A percentile compares a stretch with the other conserved stretches of the same genome.
phyloP scores from a whole-genome alignment of 345 rosid species.

The Heritiera littoralis region DNA sequence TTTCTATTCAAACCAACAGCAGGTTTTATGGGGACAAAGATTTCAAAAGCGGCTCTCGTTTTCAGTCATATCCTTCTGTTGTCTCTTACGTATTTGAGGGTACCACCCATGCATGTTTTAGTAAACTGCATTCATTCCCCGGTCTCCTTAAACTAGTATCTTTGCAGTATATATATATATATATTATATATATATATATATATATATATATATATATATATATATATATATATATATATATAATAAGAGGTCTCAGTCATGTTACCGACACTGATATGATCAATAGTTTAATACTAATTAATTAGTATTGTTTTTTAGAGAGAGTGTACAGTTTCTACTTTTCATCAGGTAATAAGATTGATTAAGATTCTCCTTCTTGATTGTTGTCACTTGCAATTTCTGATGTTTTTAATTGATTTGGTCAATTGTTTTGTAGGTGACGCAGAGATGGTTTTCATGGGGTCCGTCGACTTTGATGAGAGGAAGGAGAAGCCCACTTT shows the following conservation, averaged over 20 bases:
- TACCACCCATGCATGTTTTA: conserved; percentile 2
- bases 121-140: neutral
- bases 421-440: neutral
- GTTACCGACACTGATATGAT: neutral
- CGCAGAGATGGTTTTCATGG: neutral
- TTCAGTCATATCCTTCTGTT: neutral
- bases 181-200: no score
- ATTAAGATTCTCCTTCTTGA: neutral
- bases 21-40: neutral
- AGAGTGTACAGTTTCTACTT: neutral
- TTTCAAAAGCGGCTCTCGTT: conserved; percentile 8
- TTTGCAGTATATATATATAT: no score
- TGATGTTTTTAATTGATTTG: neutral
- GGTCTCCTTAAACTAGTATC: neutral
- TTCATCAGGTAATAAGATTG: neutral
- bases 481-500: neutral
- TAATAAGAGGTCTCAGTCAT: neutral
- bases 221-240: no score
- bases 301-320: neutral
- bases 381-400: neutral
- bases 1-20: neutral
- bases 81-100: conserved; percentile 8
- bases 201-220: no score
- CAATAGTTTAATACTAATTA: neutral
- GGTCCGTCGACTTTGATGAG: neutral